Evolutionary conservation across 345 rosid genomes (phyloP).

Genomic region (Sisymbrium irio): DNA sequence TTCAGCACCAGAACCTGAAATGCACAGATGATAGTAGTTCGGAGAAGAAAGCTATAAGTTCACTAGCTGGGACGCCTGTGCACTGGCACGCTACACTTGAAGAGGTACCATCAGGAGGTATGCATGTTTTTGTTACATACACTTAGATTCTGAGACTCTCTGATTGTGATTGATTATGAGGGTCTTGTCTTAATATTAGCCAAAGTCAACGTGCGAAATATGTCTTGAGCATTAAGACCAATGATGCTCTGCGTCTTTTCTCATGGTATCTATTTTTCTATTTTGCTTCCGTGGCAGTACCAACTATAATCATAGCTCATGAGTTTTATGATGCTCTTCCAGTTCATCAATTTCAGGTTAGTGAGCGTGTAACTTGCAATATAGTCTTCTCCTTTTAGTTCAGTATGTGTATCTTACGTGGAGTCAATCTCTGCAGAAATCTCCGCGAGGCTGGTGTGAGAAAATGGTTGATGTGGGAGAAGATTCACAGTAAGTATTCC

Average conservation of each 20-base stretch:
- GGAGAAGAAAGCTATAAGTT: conserved; percentile 48
- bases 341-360: conserved; percentile 92
- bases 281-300: conserved; percentile 51
- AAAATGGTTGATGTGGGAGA: conserved; percentile 81
- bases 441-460: conserved; percentile 91
- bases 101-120: conserved; percentile 87
- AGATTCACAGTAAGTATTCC: conserved; percentile 56
- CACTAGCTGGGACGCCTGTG: conserved; percentile 62
- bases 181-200: neutral
- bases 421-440: conserved; percentile 44
- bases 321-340: conserved; percentile 97
- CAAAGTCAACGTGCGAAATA: neutral
- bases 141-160: too few relatives aligned
- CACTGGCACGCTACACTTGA: conserved; percentile 79
- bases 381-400: neutral
- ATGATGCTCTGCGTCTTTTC: conserved; percentile 10
- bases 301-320: conserved; percentile 81
- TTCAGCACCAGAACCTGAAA: conserved; percentile 62
- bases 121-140: conserved; percentile 27
- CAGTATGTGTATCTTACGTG: neutral
- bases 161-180: too few relatives aligned
- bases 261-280: conserved; percentile 12
- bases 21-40: conserved; percentile 47
- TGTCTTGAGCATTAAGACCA: neutral
- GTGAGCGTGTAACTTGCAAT: conserved; percentile 11